phyloP scores from a whole-genome alignment of 495 filamentous ascomycete genomes.

The Hypomontagnella submonticulosa region DNA sequence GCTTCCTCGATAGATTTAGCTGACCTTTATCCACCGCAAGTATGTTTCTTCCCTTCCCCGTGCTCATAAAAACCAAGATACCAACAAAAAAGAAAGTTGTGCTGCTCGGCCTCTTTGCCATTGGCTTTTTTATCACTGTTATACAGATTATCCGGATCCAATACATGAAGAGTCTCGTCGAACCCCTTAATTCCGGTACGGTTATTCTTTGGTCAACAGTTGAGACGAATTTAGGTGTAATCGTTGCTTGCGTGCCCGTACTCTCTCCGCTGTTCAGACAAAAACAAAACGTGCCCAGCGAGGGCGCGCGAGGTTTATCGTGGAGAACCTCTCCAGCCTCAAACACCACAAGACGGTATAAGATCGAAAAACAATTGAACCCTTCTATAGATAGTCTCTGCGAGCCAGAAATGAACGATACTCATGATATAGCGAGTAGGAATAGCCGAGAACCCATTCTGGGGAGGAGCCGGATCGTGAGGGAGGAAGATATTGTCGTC shows the following conservation, averaged over 20 bases:
- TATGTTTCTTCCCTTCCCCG: conserved; percentile 61
- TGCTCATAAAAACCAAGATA: conserved; percentile 59
- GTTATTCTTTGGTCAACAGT: conserved; percentile 64
- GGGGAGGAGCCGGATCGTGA: conserved; percentile 11
- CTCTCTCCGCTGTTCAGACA: conserved; percentile 62
- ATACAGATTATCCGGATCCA: conserved; percentile 67
- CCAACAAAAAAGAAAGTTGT: conserved; percentile 53
- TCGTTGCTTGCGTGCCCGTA: conserved; percentile 61
- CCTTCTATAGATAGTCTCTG: conserved; percentile 8
- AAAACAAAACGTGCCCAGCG: conserved; percentile 45
- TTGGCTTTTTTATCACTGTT: conserved; percentile 64
- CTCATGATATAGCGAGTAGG: neutral
- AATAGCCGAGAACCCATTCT: neutral
- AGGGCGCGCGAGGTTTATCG: neutral
- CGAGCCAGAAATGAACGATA: neutral
- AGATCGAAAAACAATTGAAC: neutral
- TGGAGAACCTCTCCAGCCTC: neutral
- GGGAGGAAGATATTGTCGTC: conserved; percentile 19
- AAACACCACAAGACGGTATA: neutral
- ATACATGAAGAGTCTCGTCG: conserved; percentile 55
- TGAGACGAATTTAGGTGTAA: conserved; percentile 63
- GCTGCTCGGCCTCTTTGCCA: conserved; percentile 59
- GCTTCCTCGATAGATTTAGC: neutral
- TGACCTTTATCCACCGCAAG: conserved; percentile 35
- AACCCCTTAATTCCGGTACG: conserved; percentile 58